Evolutionary conservation across 495 filamentous ascomycete species (phyloP), one percentile per base, ranked within the genome.

Genomic region (Neurospora hispaniola): DNA sequence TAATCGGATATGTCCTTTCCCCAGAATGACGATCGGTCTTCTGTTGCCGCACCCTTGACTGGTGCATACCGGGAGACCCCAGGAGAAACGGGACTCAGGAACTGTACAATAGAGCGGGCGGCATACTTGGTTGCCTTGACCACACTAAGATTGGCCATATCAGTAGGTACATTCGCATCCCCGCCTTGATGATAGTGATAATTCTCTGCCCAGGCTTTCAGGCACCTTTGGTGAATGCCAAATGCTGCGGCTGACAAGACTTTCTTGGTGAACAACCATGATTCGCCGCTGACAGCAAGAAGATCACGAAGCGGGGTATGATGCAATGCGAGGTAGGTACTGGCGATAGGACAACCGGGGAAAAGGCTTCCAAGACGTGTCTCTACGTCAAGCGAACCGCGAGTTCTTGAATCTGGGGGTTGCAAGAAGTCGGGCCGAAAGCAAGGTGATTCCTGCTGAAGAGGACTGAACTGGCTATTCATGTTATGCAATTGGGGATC

Each of bases 291-390:
- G 8, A 85, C 84, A 27, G 84, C 83, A 40, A 86, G 81, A 18
- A 86, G 80, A 72, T 84, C 82, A 59, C 79, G 81, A 42, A 86
- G 82, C 46, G 85, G 85, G 12, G 84, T 85, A 73, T 84, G 80
- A 72, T 85, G 80, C 5, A 86, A 76, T 12, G 85, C 84, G 38
- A 86, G 77, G 72, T 85, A 86, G 1, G 83, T 83, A 77, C 85
- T 84, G 71, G 79, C 81, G 39, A 82, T 73, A 38, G 83, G 75
- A 62, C 78, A 83, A 69, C 42, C 70, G n/a, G 76, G 73, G 75
- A 85, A 86, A 69, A 86, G 73, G 16, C 35, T 74, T 14, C 69
- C 73, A 68, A 86, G 81, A 71, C 78, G 79, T 72, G 80, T 75
- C 35, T 81, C 79, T 70, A 75, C 76, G 54, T 77, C 74, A 18